Base-by-base conservation (phyloP, 768 basidiomycete species). In the Podaxis mareebaensis region DNA sequence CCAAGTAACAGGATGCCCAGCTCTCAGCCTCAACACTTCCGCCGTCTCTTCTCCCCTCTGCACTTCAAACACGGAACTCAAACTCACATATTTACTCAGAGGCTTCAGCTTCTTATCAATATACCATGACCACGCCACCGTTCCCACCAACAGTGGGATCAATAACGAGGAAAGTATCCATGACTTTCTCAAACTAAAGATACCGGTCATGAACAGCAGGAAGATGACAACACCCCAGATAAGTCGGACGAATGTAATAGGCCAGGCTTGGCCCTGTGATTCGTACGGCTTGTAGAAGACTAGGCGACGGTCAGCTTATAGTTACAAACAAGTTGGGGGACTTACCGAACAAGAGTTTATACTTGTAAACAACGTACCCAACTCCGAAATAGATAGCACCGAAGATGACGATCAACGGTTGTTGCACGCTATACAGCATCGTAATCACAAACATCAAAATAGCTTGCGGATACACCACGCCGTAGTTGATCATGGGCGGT, bases 281-380 rank as follows among this genome's bases (percentile, higher is more conserved):
- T 98, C 96, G 75, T 98, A 99, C 0, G 97, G 96, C 71, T 98
- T 98, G 80, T 97, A 97, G 80, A 96, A 99, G 20, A 98, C 95
- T 97, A 70, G 59, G 26, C 33, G 13, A 39, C 48, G 17, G 20
- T 53, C 53, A 64, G 64, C 53, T 15, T 3, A 12, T 53, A 54
- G 8, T 48, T 40, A 12, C 26, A 15, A 39, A 55, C 56, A 53
- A 44, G 53, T 28, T 46, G 7, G 30, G 8, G 5, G 12, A 76
- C 92, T 61, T 62, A 96, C 96, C 94, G 69, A 96, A 97, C 0
- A 99, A 80, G 3, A 99, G 82, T 69, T 97, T 96, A 79, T 99
- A 97, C 80, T 99, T 99, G 85, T 98, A 99, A 2, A 97, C 96
- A 4, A 99, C 83, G 72, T 99, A 99, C 6, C 85, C 93, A 42